These are phyloP conservation scores for Tetrapisispora fleetii DNA, from an alignment of 805 yeast species.

Conservation along the genomic window DNA sequence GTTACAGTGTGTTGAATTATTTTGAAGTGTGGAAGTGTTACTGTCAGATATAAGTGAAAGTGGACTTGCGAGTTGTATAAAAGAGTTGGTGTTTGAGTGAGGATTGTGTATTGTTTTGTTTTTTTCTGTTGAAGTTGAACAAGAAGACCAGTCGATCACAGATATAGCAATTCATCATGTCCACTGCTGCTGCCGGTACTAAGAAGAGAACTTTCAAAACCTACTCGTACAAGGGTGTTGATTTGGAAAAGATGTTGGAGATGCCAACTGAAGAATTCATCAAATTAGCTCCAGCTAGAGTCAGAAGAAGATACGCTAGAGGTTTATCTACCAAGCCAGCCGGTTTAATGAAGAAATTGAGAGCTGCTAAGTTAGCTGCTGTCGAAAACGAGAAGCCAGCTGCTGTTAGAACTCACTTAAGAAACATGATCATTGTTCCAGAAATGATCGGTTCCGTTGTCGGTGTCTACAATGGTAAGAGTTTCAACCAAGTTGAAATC, in stretches of 20 bases:
- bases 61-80: background rate
- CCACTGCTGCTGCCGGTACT: constrained; percentile 28
- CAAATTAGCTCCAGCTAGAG: constrained; percentile 95
- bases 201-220: constrained; percentile 91
- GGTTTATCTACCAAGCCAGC: constrained; percentile 92
- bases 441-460: constrained; percentile 99
- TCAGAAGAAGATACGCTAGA: constrained; percentile 98
- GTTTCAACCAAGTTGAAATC: constrained; percentile 97
- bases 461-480: constrained; percentile 99
- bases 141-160: constrained; percentile 3
- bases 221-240: constrained; percentile 98
- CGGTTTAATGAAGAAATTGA: constrained; percentile 94
- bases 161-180: constrained; percentile 10
- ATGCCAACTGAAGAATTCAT: constrained; percentile 94
- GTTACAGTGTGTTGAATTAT: background rate
- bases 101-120: too few species aligned
- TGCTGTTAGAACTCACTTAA: constrained; percentile 96
- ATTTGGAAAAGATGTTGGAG: constrained; percentile 85
- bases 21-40: background rate
- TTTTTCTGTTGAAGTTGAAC: too few species aligned
- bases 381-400: constrained; percentile 94
- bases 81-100: background rate
- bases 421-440: constrained; percentile 98
- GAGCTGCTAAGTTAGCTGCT: constrained; percentile 91
- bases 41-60: background rate